Conservation (phyloP, 768 basidiomycete genomes). For the Lentinula raphanica region DNA sequence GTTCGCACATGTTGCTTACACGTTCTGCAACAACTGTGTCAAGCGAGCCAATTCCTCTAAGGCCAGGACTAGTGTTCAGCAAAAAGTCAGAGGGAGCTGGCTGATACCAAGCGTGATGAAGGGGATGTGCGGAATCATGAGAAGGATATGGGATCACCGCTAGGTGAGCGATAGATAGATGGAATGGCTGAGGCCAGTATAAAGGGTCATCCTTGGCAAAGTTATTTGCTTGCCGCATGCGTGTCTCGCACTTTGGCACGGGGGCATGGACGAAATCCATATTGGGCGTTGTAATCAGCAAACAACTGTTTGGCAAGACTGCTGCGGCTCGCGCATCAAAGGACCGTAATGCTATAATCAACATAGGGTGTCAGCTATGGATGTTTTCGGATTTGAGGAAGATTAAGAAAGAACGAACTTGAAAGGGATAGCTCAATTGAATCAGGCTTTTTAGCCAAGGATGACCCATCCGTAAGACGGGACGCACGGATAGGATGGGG, state of each 20-base stretch:
- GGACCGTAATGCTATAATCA: not conserved
- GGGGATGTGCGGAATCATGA: not conserved
- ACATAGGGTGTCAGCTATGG: not conserved
- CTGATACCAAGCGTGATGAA: not conserved
- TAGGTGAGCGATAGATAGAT: not conserved
- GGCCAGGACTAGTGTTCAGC: no score
- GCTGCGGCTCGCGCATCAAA: not conserved
- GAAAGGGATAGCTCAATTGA: no score
- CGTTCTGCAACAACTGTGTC: not conserved
- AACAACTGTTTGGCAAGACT: not conserved
- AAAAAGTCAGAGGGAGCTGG: not conserved
- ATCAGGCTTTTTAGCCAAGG: no score
- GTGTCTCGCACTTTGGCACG: not conserved
- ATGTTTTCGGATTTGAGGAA: no score
- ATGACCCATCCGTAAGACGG: no score
- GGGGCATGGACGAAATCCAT: not conserved
- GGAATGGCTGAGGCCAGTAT: not conserved
- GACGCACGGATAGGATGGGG: no score
- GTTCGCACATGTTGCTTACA: not conserved
- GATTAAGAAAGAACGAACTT: no score
- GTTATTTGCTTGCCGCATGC: not conserved
- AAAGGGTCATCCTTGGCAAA: conserved; percentile 6
- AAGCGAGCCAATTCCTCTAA: not conserved
- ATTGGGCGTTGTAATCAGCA: conserved; percentile 6
- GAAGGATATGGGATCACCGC: not conserved